Percentiles rank a stretch among this genome's conserved stretches.
phyloP scores from a whole-genome alignment of 257 asterid genomes.

The Scutellaria galericulata region DNA sequence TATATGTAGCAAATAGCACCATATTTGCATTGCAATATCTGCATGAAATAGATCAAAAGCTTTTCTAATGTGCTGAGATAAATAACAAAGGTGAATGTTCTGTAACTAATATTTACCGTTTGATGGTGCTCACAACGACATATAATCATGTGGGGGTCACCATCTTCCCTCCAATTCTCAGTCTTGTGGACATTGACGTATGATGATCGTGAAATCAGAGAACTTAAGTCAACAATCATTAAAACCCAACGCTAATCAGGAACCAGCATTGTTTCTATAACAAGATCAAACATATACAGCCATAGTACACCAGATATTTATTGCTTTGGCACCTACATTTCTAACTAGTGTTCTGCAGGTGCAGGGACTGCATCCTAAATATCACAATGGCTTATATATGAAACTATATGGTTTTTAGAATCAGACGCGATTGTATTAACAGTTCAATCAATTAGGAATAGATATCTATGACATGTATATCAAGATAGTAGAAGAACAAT shows the following conservation, averaged over 20 bases:
- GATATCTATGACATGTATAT: background rate
- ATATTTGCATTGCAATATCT: too few species aligned
- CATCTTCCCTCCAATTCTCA: background rate
- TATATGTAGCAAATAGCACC: too few species aligned
- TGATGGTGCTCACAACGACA: too few species aligned
- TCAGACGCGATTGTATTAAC: background rate
- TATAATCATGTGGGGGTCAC: background rate
- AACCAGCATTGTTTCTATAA: background rate
- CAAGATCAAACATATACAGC: background rate
- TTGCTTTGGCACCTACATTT: background rate
- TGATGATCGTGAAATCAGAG: too few species aligned
- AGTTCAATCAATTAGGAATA: background rate
- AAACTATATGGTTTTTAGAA: background rate
- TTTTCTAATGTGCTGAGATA: too few species aligned
- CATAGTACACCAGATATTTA: background rate
- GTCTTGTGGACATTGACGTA: background rate
- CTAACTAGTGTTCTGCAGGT: background rate
- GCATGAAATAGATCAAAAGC: too few species aligned
- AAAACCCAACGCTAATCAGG: conserved; percentile 7
- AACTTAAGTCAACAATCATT: conserved; percentile 1
- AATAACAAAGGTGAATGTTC: too few species aligned
- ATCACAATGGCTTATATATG: background rate
- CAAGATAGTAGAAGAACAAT: background rate
- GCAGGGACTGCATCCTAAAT: background rate
- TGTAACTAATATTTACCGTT: too few species aligned